Conservation (phyloP, 2,329 filamentous ascomycete genomes). For the Thelonectria olida region DNA sequence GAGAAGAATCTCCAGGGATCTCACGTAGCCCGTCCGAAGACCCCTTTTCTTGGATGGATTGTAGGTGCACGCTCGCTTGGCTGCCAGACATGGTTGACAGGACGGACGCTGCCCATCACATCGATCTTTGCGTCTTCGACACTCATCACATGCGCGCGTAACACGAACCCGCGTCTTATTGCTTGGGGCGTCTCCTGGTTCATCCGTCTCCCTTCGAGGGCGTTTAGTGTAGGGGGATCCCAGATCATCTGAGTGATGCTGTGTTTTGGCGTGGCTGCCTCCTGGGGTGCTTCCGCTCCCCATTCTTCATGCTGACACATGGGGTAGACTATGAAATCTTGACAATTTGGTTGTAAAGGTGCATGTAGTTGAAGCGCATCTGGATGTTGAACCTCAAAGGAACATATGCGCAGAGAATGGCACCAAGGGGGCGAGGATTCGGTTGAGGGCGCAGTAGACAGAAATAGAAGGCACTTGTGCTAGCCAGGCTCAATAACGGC, state of each 20-base stretch:
- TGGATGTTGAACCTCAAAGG: not conserved
- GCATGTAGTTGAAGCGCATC: not conserved
- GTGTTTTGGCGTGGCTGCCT: conserved; percentile 6
- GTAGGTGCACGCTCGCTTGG: conserved; percentile 12
- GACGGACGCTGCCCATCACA: conserved; percentile 20
- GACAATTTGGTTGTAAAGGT: not conserved
- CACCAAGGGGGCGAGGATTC: not conserved
- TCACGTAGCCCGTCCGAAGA: conserved; percentile 24
- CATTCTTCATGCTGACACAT: conserved; percentile 16
- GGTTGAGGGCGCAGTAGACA: not conserved
- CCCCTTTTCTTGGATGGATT: conserved; percentile 23
- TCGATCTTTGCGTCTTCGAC: conserved; percentile 24
- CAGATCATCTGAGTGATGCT: conserved; percentile 1
- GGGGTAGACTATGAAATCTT: not conserved
- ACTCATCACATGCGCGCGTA: conserved; percentile 21
- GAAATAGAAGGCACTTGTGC: not conserved
- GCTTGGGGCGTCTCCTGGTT: not conserved
- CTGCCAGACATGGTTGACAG: conserved; percentile 9
- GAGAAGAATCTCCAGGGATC: conserved; percentile 17
- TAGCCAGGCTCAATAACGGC: too few species aligned
- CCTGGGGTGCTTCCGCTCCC: conserved; percentile 12
- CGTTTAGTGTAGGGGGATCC: not conserved
- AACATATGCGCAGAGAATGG: not conserved
- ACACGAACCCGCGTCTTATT: conserved; percentile 3
- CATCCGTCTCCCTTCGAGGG: not conserved